Conservation (phyloP, 805 yeast genomes). For the Barnettozyma pratensis region DNA sequence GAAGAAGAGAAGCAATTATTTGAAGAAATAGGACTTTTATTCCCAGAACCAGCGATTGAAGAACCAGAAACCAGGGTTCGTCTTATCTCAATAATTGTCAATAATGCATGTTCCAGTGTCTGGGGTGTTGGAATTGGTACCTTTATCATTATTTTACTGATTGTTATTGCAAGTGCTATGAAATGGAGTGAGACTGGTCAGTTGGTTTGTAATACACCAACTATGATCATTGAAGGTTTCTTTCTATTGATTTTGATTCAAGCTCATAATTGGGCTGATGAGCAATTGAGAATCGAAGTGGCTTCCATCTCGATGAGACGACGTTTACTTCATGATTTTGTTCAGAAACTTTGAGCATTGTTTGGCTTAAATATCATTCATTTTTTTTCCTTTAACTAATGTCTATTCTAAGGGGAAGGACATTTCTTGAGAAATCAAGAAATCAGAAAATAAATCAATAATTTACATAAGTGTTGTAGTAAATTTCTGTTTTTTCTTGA, state of each 20-base stretch:
- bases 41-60: not conserved
- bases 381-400: too few species aligned
- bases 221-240: slow-evolving; percentile 10
- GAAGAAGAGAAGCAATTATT: slow-evolving; percentile 3
- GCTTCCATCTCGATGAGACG: slow-evolving; percentile 7
- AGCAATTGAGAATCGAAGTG: slow-evolving; percentile 6
- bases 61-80: not conserved
- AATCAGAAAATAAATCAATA: too few species aligned
- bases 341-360: slow-evolving; percentile 1
- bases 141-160: slow-evolving; percentile 1
- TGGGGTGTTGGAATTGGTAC: slow-evolving; percentile 4
- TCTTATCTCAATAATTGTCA: slow-evolving; percentile 2
- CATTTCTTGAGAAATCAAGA: too few species aligned
- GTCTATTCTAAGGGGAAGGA: too few species aligned
- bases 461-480: too few species aligned
- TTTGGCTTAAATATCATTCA: too few species aligned
- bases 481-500: too few species aligned
- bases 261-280: slow-evolving; percentile 10
- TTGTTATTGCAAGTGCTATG: slow-evolving; percentile 4
- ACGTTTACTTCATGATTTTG: slow-evolving; percentile 1
- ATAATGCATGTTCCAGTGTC: slow-evolving; percentile 6
- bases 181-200: slow-evolving; percentile 10
- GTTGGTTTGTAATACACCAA: slow-evolving; percentile 7
- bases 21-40: slow-evolving; percentile 1
- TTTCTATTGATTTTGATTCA: slow-evolving; percentile 9